Evolutionary conservation across 192 early-diverging fungal species (phyloP).

Genomic region (Spizellomyces sp.): DNA sequence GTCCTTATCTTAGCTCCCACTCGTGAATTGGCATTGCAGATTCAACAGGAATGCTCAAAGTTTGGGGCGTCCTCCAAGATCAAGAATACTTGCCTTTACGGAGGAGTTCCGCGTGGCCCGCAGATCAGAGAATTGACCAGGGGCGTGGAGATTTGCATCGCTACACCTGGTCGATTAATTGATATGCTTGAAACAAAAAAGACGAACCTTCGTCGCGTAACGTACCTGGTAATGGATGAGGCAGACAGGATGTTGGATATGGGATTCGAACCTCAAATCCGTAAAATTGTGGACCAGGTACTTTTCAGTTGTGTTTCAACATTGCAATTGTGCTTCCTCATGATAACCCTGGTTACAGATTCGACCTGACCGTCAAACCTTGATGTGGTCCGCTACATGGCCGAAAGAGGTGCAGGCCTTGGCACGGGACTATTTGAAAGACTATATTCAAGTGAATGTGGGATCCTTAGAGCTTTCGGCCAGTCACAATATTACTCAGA

Average conservation of each 20-base stretch:
- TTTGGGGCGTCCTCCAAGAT: constrained; percentile 87
- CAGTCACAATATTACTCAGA: constrained; percentile 88
- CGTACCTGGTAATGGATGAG: constrained; percentile 97
- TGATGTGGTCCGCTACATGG: constrained; percentile 99
- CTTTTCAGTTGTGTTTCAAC: not conserved
- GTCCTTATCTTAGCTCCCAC: constrained; percentile 96
- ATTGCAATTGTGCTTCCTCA: constrained; percentile 6
- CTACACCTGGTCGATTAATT: constrained; percentile 96
- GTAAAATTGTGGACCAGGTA: constrained; percentile 90
- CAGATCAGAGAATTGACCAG: constrained; percentile 84
- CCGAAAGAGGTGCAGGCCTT: constrained; percentile 94
- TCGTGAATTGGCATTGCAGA: constrained; percentile 95
- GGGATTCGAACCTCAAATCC: constrained; percentile 98
- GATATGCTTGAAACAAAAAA: constrained; percentile 90
- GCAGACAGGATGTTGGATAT: constrained; percentile 99
- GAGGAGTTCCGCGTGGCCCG: constrained; percentile 88
- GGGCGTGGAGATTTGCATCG: constrained; percentile 96
- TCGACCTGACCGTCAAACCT: constrained; percentile 94
- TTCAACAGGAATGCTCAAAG: constrained; percentile 93
- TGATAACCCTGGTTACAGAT: constrained; percentile 41
- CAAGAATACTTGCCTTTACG: constrained; percentile 94
- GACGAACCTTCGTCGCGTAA: constrained; percentile 92
- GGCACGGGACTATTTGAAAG: constrained; percentile 86
- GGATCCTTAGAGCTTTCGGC: constrained; percentile 93
- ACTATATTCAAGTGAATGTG: constrained; percentile 96